phyloP scores from a whole-genome alignment of 257 asterid species.

The Ballota nigra region DNA sequence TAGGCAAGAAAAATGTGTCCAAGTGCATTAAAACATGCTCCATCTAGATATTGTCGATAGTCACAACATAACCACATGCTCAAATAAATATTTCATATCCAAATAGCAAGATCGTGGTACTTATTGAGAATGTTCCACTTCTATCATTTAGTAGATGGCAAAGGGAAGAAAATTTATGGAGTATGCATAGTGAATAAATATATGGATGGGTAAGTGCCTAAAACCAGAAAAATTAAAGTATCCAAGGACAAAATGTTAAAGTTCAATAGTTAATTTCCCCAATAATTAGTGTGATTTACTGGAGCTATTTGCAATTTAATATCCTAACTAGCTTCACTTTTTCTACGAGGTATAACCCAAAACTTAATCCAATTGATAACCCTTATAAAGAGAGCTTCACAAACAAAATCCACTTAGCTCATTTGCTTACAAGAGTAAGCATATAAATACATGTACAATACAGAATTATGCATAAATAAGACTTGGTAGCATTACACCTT shows the following conservation, averaged over 20 bases:
- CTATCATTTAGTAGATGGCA: neutral
- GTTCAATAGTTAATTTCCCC: neutral
- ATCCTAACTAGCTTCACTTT: neutral
- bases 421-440: neutral
- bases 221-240: neutral
- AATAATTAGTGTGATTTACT: neutral
- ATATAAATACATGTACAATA: too few relatives aligned
- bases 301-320: neutral
- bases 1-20: conserved; percentile 4
- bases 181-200: neutral
- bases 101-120: neutral
- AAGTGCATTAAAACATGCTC: conserved; percentile 2
- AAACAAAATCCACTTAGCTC: neutral
- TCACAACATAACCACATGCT: neutral
- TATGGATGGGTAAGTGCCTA: neutral
- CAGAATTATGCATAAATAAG: too few relatives aligned
- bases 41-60: neutral
- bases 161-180: neutral
- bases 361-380: neutral
- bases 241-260: neutral
- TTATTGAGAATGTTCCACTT: neutral
- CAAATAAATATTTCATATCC: too few relatives aligned
- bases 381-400: too few relatives aligned
- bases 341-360: neutral
- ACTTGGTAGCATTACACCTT: too few relatives aligned